Conservation (phyloP, 352 stramenopile genomes). For the Globisporangium orthogonon region DNA sequence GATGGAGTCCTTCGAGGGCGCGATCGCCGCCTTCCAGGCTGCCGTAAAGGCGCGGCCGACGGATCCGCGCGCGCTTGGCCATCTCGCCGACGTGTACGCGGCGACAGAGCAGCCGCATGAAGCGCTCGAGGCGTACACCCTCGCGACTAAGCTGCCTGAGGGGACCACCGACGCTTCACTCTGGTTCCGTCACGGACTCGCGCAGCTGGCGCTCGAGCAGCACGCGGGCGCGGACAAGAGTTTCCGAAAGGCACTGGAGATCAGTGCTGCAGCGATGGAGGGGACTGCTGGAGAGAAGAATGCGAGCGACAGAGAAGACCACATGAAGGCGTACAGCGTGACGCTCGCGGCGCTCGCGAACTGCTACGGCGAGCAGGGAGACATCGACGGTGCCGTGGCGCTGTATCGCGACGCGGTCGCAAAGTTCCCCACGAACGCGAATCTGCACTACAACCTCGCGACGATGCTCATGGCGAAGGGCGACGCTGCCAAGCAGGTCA, state of each 20-base stretch:
- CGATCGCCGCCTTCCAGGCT: conserved; percentile 30
- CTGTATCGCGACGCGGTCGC: conserved; percentile 37
- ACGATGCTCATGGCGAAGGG: conserved; percentile 53
- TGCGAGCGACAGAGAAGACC: conserved; percentile 11
- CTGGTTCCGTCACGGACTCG: conserved; percentile 46
- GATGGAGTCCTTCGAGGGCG: conserved; percentile 41
- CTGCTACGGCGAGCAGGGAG: conserved; percentile 40
- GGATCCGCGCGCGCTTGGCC: conserved; percentile 40
- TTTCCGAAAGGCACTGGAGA: conserved; percentile 27
- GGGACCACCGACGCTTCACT: conserved; percentile 43
- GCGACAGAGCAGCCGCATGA: conserved; percentile 22
- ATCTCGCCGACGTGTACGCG: conserved; percentile 41
- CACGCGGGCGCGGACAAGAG: conserved; percentile 24
- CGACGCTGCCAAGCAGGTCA: conserved; percentile 10
- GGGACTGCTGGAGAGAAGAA: conserved; percentile 3
- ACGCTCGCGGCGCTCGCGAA: conserved; percentile 50
- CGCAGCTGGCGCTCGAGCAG: conserved; percentile 27
- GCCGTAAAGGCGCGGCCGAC: conserved; percentile 30
- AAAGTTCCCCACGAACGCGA: conserved; percentile 32
- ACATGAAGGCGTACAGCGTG: conserved; percentile 39
- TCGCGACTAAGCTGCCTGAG: conserved; percentile 24
- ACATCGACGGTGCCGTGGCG: conserved; percentile 37
- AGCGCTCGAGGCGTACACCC: conserved; percentile 31
- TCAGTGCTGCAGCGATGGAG: conserved; percentile 19
- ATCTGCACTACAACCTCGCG: conserved; percentile 67